phyloP scores from a whole-genome alignment of 164 flowering plant genomes.

The Brasenia schreberi region DNA sequence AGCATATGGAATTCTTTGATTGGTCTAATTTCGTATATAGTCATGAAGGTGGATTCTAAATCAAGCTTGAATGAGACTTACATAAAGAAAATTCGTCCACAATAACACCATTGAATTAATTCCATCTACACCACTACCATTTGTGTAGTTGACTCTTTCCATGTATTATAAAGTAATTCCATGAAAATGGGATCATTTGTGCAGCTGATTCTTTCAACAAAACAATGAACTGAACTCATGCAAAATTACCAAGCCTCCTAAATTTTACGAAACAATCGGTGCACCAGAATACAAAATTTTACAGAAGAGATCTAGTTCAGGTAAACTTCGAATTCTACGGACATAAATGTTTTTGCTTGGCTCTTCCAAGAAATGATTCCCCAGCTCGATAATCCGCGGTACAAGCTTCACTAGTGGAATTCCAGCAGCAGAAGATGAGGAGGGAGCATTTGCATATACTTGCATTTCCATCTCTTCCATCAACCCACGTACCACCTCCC shows the following conservation, averaged over 20 bases:
- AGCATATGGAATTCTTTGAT: too few species aligned
- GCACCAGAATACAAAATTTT: slow-evolving; percentile 64
- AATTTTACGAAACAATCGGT: slow-evolving; percentile 13
- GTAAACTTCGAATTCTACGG: slow-evolving; percentile 30
- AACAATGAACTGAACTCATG: background rate
- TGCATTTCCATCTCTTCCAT: slow-evolving; percentile 38
- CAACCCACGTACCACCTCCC: slow-evolving; percentile 31
- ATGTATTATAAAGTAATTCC: too few species aligned
- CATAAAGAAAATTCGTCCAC: too few species aligned
- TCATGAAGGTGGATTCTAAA: too few species aligned
- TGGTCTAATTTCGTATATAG: too few species aligned
- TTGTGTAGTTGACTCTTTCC: too few species aligned
- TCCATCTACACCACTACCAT: too few species aligned
- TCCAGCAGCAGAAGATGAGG: slow-evolving; percentile 16
- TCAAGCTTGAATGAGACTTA: too few species aligned
- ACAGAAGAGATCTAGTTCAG: slow-evolving; percentile 71
- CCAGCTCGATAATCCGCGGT: slow-evolving; percentile 45
- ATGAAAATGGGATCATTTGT: too few species aligned
- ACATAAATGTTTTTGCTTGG: slow-evolving; percentile 42
- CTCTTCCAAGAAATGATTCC: slow-evolving; percentile 42
- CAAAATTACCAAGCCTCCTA: background rate
- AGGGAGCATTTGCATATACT: slow-evolving; percentile 10
- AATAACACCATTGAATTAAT: too few species aligned
- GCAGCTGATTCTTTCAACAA: background rate
- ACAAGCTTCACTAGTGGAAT: slow-evolving; percentile 61